Evolutionary conservation across 495 filamentous ascomycete species (phyloP), one percentile per base, ranked within the genome.

Genomic region (Sordaria brevicollis): DNA sequence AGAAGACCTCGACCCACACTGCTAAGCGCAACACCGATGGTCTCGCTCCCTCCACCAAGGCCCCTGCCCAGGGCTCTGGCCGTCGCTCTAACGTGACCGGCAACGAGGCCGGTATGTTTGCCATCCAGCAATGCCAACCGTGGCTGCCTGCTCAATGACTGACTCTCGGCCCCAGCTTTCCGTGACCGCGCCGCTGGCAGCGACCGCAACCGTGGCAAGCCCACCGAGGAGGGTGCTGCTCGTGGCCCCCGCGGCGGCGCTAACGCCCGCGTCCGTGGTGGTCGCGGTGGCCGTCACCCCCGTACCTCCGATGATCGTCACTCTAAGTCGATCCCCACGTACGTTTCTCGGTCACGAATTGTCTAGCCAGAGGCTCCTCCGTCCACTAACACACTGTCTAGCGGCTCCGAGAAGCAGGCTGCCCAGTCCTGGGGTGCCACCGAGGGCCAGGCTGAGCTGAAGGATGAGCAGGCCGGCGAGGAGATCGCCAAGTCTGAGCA

Each of bases 21-120:
- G 89, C 88, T 82, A 98, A 98, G 90, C 93, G 93, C 82, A 96
- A 97, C 83, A 89, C 86, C 79, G 88, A 90, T 78, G 89, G 88
- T 77, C 89, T 93, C 80, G 89, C 89, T 72, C 86, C 88, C 66
- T 88, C 88, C 68, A 82, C 87, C 70, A 79, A 78, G 69, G 81
- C 80, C 38, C 78, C 82, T 66, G 76, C 78, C 65, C 75, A 77
- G 54, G 72, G 76, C 70, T 77, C 79, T 73, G 82, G 80, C 76
- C 81, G 83, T 74, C 85, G 87, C 75, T 85, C 86, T 68, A 84
- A 79, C 68, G 80, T 81, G 75, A 82, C 83, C 73, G 92, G 94
- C 76, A 95, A 88, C 80, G 94, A 97, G 76, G 90, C 86, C 82
- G 94, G 94, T 97, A 71, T 71, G 77, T 81, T 57, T 35, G 10